Base-by-base conservation (phyloP, 2,329 filamentous ascomycete species). In the Diplodia scrobiculata region DNA sequence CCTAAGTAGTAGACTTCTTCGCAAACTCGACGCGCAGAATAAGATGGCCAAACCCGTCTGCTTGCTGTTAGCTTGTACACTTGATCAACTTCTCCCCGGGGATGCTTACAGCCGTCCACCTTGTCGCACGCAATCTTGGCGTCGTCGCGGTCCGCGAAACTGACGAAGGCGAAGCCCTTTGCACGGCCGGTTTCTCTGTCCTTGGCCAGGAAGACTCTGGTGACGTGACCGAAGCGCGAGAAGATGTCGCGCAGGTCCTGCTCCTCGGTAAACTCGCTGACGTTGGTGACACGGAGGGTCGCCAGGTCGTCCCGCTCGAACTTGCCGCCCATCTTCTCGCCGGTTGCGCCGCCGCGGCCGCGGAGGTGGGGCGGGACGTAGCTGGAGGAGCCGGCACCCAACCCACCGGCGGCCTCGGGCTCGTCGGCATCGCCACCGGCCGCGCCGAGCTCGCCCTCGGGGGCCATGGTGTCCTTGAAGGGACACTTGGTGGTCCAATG, bases 401-500 rank as follows among this genome's bases (percentile, higher is more conserved):
- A 81, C 34, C 81, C 84, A 67, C 87, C 90, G 52, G 71, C 72
- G 34, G 74, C 73, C 25, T 78, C 81, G 59, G 79, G 79, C 27
- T 80, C 83, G 58, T 78, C 79, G 32, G 80, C 83, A 52, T 84
- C 84, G 27, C 79, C 79, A 17, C 75, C 70, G 68, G 80, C 84
- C 25, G 77, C 76, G 47, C 76, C 77, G 17, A 73, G 72, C 69
- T 80, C 81, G 70, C 81, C 81, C 68, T 93, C 87, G 45, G 91
- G 95, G 41, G 94, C 92, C 92, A 99, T 97, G 73, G 94, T 99
- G 79, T 98, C 95, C 85, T 98, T 99, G 89, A 97, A 99, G 41
- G 95, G 95, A 87, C 95, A 99, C 79, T 95, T 90, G 72, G 94
- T 94, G 50, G 95, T 99, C 85, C 98, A 99, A 87, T 99, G 95